Percentiles rank a stretch among this genome's conserved stretches.
Evolutionary conservation across 768 basidiomycete species (phyloP).

Genomic region (Panaeolus cyanescens): DNA sequence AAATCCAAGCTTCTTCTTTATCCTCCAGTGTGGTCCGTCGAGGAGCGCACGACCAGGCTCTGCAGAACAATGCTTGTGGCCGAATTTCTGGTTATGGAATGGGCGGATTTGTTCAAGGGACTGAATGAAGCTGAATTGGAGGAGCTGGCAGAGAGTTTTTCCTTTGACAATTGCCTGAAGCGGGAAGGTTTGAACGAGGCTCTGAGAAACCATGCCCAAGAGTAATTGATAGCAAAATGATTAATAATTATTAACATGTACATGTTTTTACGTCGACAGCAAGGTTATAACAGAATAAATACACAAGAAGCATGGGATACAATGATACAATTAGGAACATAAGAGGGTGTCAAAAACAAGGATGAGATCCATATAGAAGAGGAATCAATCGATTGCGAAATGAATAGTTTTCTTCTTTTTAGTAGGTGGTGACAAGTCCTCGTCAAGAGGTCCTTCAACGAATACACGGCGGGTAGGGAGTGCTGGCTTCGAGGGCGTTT

Average conservation of each 20-base stretch:
- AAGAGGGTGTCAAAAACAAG: neutral
- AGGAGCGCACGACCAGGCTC: slow-evolving; percentile 59
- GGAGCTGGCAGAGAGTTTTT: slow-evolving; percentile 72
- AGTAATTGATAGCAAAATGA: neutral
- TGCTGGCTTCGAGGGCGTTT: slow-evolving; percentile 15
- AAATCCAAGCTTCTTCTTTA: slow-evolving; percentile 54
- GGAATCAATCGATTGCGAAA: neutral
- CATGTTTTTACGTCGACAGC: neutral
- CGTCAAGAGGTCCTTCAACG: slow-evolving; percentile 20
- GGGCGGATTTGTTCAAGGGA: slow-evolving; percentile 68
- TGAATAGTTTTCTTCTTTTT: slow-evolving; percentile 18
- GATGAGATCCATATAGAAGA: neutral
- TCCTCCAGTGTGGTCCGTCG: slow-evolving; percentile 63
- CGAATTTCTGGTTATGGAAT: slow-evolving; percentile 72
- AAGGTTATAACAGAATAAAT: neutral
- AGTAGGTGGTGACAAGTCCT: slow-evolving; percentile 11
- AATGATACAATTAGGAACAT: neutral
- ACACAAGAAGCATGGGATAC: neutral
- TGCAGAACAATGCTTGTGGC: slow-evolving; percentile 70
- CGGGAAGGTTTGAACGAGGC: slow-evolving; percentile 67
- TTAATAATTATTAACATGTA: neutral
- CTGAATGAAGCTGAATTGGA: slow-evolving; percentile 64
- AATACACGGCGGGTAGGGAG: slow-evolving; percentile 16
- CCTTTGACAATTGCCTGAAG: slow-evolving; percentile 68
- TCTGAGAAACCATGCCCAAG: slow-evolving; percentile 35